phyloP scores from a whole-genome alignment of 2,329 filamentous ascomycete genomes.

The Atkinsonella texensis region DNA sequence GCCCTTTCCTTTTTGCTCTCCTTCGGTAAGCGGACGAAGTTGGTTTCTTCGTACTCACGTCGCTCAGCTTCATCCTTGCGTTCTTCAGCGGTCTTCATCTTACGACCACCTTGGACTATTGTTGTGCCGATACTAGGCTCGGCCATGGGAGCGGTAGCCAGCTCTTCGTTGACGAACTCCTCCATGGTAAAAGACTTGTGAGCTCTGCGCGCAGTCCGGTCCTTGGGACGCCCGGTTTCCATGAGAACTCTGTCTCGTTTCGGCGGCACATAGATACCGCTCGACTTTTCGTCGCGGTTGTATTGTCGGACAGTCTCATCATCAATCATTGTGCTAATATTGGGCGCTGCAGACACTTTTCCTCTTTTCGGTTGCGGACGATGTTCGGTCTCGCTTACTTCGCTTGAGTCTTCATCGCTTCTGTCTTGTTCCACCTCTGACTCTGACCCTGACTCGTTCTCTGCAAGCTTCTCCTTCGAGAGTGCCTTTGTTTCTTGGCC shows the following conservation, averaged over 20 bases:
- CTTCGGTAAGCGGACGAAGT: constrained; percentile 78
- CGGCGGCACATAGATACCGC: constrained; percentile 79
- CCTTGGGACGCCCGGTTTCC: constrained; percentile 52
- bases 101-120: constrained; percentile 66
- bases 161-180: constrained; percentile 78
- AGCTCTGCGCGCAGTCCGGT: constrained; percentile 48
- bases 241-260: constrained; percentile 79
- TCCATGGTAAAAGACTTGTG: constrained; percentile 77
- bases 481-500: constrained; percentile 16
- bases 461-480: constrained; percentile 9
- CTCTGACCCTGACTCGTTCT: background rate
- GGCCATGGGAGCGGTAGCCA: constrained; percentile 69
- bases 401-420: constrained; percentile 16
- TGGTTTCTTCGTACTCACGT: constrained; percentile 78
- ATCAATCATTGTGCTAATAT: constrained; percentile 20
- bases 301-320: constrained; percentile 18
- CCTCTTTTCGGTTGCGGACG: constrained; percentile 8
- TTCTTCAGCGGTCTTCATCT: constrained; percentile 65
- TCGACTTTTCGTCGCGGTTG: constrained; percentile 24
- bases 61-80: constrained; percentile 68
- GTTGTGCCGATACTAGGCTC: constrained; percentile 88
- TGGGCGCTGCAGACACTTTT: constrained; percentile 19
- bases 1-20: constrained; percentile 77
- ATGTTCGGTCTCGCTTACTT: constrained; percentile 3
- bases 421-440: constrained; percentile 20